These are phyloP conservation scores for Hammondia hammondi DNA, from an alignment of 169 alveolate genomes.

Conservation along the genomic window DNA sequence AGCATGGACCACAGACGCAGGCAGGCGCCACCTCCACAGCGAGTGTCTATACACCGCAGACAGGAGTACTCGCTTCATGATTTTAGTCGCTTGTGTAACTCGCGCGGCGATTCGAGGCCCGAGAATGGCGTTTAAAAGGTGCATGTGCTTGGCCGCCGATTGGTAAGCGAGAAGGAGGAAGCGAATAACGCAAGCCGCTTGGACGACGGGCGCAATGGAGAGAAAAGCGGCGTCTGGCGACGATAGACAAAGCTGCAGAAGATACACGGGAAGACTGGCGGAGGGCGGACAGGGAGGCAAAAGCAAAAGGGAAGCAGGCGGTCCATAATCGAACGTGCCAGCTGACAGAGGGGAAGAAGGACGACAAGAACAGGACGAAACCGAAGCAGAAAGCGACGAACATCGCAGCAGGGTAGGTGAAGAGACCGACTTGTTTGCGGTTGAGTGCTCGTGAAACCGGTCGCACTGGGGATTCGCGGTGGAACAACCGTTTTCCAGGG, in stretches of 20 bases:
- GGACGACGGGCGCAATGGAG: neutral
- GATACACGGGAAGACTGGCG: neutral
- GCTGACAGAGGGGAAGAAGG: neutral
- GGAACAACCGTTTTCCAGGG: too few relatives aligned
- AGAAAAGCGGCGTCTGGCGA: conserved; percentile 7
- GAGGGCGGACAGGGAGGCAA: neutral
- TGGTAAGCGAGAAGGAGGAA: neutral
- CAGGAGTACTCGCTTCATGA: neutral
- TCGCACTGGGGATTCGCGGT: too few relatives aligned
- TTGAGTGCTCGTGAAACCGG: too few relatives aligned
- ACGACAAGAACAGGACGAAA: neutral
- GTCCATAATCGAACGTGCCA: neutral
- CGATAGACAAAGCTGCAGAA: neutral
- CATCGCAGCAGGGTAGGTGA: too few relatives aligned
- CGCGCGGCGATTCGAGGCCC: neutral
- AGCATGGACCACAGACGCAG: neutral
- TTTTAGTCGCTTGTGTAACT: neutral
- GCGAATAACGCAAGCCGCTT: neutral
- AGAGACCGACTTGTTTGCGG: too few relatives aligned
- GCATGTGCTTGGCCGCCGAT: neutral
- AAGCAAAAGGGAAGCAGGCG: neutral
- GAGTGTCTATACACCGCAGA: neutral
- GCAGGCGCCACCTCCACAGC: conserved; percentile 9
- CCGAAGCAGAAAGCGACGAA: too few relatives aligned
- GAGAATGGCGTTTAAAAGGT: neutral